Evolutionary conservation across 139 green algal species (phyloP).

Genomic region (Chlamydomonas sphaeroides): DNA sequence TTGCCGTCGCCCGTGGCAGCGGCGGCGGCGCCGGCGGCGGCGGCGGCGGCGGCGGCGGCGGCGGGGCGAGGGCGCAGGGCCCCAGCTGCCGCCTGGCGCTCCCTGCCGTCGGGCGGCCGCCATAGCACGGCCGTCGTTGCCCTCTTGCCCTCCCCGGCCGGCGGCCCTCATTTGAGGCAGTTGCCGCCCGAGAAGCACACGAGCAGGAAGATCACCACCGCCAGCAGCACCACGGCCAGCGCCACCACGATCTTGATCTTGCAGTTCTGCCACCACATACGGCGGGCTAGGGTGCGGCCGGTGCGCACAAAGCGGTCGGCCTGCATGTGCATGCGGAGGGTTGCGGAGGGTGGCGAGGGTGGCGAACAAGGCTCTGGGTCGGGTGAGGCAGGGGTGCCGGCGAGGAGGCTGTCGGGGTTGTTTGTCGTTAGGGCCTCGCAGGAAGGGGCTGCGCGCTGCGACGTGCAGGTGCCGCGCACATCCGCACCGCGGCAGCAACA

Average conservation of each 20-base stretch:
- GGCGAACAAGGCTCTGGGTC: too few species aligned
- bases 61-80: too few species aligned
- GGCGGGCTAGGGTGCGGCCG: constrained; percentile 77
- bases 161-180: constrained; percentile 28
- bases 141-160: too few species aligned
- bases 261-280: constrained; percentile 96
- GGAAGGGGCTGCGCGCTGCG: too few species aligned
- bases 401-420: too few species aligned
- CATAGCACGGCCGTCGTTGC: too few species aligned
- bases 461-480: neutral
- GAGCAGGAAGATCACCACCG: constrained; percentile 85
- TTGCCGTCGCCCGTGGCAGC: too few species aligned
- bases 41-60: neutral
- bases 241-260: constrained; percentile 62
- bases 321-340: constrained; percentile 48
- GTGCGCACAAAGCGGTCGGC: constrained; percentile 93
- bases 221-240: constrained; percentile 72
- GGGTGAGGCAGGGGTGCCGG: too few species aligned
- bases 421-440: neutral
- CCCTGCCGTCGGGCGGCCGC: too few species aligned
- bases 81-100: too few species aligned
- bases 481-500: too few species aligned
- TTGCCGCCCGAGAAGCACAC: constrained; percentile 78
- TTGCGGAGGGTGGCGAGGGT: neutral
- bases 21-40: too few species aligned